phyloP scores from a whole-genome alignment of 1,139 yeast genomes.

The Kodamaea arcana region DNA sequence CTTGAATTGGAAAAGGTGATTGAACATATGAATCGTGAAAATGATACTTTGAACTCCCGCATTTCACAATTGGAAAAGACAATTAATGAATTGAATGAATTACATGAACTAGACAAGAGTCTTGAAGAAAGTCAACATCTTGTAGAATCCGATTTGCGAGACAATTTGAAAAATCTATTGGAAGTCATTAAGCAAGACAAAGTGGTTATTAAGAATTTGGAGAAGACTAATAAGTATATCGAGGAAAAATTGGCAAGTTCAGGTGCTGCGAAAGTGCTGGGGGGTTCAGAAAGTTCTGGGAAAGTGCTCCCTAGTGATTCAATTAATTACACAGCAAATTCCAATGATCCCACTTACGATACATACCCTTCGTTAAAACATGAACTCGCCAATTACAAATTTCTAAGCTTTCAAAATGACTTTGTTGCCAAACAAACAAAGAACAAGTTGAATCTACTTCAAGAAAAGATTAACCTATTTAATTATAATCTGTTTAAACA shows the following conservation, averaged over 20 bases:
- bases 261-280: slow-evolving; percentile 4
- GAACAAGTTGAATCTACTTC: slow-evolving; percentile 8
- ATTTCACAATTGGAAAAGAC: slow-evolving; percentile 36
- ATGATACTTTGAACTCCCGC: slow-evolving; percentile 40
- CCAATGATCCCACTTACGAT: slow-evolving; percentile 4
- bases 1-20: slow-evolving; percentile 46
- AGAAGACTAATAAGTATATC: slow-evolving; percentile 29
- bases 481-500: slow-evolving; percentile 4
- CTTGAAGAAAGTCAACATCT: slow-evolving; percentile 55
- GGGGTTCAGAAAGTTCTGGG: not conserved
- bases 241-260: slow-evolving; percentile 11
- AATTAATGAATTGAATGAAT: slow-evolving; percentile 55
- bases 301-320: not conserved
- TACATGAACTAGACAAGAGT: slow-evolving; percentile 57
- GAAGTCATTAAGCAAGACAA: slow-evolving; percentile 23
- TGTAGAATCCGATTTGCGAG: slow-evolving; percentile 51
- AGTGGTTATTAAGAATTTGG: slow-evolving; percentile 24
- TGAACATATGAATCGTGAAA: slow-evolving; percentile 54
- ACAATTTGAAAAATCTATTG: slow-evolving; percentile 39
- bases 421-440: slow-evolving; percentile 10
- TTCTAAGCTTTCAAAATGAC: slow-evolving; percentile 10
- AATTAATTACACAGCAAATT: not conserved
- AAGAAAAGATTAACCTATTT: slow-evolving; percentile 7
- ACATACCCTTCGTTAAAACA: slow-evolving; percentile 16
- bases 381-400: slow-evolving; percentile 14